A percentile compares a stretch with the other conserved stretches of the same genome.
Conservation (phyloP, 805 yeast species). For the Kockiozyma suomiensis region DNA sequence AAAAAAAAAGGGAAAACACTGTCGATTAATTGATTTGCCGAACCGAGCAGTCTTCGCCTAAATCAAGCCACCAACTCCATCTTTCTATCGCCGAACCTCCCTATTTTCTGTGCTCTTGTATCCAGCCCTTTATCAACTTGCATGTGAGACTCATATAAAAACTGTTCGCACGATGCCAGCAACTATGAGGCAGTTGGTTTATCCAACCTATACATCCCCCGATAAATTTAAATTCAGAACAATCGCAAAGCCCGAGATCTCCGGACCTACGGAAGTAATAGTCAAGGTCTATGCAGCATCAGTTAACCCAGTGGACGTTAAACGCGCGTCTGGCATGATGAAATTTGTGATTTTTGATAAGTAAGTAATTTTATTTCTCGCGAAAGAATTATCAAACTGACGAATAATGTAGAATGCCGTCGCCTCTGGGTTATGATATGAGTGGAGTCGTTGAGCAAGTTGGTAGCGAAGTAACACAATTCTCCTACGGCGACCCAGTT, state of each 20-base stretch:
- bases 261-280: slow-evolving; percentile 20
- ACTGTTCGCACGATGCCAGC: neutral
- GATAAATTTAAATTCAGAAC: neutral
- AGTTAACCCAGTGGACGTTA: slow-evolving; percentile 34
- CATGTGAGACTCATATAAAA: too few relatives aligned
- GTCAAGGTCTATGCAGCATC: slow-evolving; percentile 27
- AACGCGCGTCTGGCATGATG: slow-evolving; percentile 21
- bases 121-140: too few relatives aligned
- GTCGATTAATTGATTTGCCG: too few relatives aligned
- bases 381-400: neutral
- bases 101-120: too few relatives aligned
- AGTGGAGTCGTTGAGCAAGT: slow-evolving; percentile 32
- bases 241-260: slow-evolving; percentile 33
- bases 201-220: slow-evolving; percentile 9
- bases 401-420: slow-evolving; percentile 16
- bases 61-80: too few relatives aligned
- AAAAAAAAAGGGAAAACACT: too few relatives aligned
- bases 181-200: slow-evolving; percentile 10
- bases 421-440: slow-evolving; percentile 31
- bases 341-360: slow-evolving; percentile 3
- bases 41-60: too few relatives aligned
- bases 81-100: too few relatives aligned
- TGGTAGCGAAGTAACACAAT: slow-evolving; percentile 25
- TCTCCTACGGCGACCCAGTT: slow-evolving; percentile 34
- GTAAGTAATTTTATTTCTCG: slow-evolving; percentile 11